Evolutionary conservation across 768 basidiomycete genomes (phyloP), one percentile per base, ranked within the genome.

Genomic region (Auriscalpium vulgare): DNA sequence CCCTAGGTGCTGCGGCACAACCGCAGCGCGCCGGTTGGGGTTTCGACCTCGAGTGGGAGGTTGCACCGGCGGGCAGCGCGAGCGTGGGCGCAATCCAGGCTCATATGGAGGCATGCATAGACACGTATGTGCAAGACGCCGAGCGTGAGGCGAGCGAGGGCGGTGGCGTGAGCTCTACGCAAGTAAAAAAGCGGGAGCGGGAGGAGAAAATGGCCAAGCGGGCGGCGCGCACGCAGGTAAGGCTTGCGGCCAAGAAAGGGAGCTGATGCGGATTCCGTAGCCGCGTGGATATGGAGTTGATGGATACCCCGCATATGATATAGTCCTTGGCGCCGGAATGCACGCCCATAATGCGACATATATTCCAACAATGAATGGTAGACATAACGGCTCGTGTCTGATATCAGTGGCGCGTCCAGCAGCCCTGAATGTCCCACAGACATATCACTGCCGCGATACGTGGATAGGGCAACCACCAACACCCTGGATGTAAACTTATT

Each of bases 21-120:
- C 49, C 51, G 44, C 65, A 66, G 46, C 72, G 71, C n/a, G 81
- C 79, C 51, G 88, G 87, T 2, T 91, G 89, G 89, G 89, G 89
- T 51, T 90, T 91, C 65, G 89, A 91, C 69, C 81, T 91, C 57
- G 85, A 91, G 68, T 89, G 88, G 88, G 49, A 50, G 45, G 60
- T 64, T 53, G 51, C 54, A 50, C 56, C 17, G 55, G 59, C 52
- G 56, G 54, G 56, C 50, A 56, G 62, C 53, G 63, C 47, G 48
- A 55, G 54, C n/a, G 67, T 63, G 49, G 61, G 56, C 21, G 56
- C 73, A 37, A 70, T 88, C 3, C 85, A 87, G 66, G 67, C 69
- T 35, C 81, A 81, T 66, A 91, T 91, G 87, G 88, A 87, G 64
- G 68, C 65, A 17, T 83, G 83, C 67, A 86, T 91, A 52, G 82